Evolutionary conservation across 1,284 basidiomycete genomes (phyloP).

Genomic region (Clitocybe nebularis): DNA sequence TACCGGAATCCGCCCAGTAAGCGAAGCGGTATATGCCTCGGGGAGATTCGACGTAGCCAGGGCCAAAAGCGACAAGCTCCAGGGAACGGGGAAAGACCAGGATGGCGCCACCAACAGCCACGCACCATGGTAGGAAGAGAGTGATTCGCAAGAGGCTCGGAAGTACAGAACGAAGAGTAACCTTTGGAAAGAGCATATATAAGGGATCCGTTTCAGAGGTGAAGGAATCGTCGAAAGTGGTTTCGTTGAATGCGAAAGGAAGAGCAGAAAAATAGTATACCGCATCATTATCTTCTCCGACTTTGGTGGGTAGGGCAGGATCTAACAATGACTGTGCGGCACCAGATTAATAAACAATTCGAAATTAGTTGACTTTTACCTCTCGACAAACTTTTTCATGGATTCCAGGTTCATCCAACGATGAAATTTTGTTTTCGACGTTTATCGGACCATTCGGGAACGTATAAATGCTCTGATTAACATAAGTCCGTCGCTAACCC

Average conservation of each 20-base stretch:
- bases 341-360: not conserved
- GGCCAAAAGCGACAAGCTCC: conserved; percentile 31
- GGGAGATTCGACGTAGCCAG: conserved; percentile 30
- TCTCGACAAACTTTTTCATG: not conserved
- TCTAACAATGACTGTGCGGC: not conserved
- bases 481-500: not conserved
- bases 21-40: conserved; percentile 35
- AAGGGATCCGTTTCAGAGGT: conserved; percentile 4
- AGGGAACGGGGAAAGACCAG: conserved; percentile 33
- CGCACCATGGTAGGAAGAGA: conserved; percentile 42
- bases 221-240: not conserved
- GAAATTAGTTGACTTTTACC: too few relatives aligned
- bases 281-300: not conserved
- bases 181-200: not conserved
- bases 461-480: conserved; percentile 3
- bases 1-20: conserved; percentile 36
- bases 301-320: not conserved
- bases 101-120: conserved; percentile 36
- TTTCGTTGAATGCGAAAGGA: not conserved
- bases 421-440: not conserved
- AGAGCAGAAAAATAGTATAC: conserved; percentile 4
- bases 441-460: conserved; percentile 4
- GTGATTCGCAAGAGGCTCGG: conserved; percentile 14
- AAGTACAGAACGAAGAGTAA: conserved; percentile 3
- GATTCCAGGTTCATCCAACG: not conserved